Evolutionary conservation across 495 filamentous ascomycete genomes (phyloP), one percentile per base, ranked within the genome.

Genomic region (Neurospora discreta): DNA sequence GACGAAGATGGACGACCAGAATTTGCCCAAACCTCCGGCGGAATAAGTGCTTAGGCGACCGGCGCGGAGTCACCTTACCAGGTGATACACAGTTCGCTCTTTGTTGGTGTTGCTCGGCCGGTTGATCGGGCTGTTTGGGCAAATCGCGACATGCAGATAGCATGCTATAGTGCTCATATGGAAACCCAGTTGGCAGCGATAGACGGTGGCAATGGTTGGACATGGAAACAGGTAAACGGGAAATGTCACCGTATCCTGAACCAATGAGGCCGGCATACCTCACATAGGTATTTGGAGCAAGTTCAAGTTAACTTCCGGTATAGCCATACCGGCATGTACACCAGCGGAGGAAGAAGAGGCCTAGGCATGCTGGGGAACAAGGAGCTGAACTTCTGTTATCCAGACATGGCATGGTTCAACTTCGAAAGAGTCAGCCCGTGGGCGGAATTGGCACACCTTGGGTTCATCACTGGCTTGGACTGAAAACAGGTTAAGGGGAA

Each of bases 61-160:
- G 52, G 52, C 52, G 13, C 18, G 26, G 7, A 36, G 26, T 65
- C 52, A 65, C 52, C 52, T 65, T 65, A 65, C 30, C 52, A 65
- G 23, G 26, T 36, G 52, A 30, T 65, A 65, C 52, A 6, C 52
- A 65, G 15, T 65, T 65, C 15, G 15, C 52, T 65, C 26, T 65
- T 7, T 65, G 6, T 5, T 18, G 23, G 26, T 65, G 52, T 65
- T 36, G 23, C 26, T 65, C 52, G 52, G 52, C 38, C 39, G 69
- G 60, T 52, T 73, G 72, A 73, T 75, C 76, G 76, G 75, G 74
- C 69, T 71, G 71, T 41, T 58, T 46, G 70, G 72, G 72, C 74
- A 72, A 72, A 77, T 78, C 76, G 71, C 70, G 72, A 74, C 72
- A 75, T 75, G 73, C 75, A 72, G 52, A 16, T 65, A 30, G 26